phyloP scores from a whole-genome alignment of 805 yeast genomes.

The Kazachstania africana region DNA sequence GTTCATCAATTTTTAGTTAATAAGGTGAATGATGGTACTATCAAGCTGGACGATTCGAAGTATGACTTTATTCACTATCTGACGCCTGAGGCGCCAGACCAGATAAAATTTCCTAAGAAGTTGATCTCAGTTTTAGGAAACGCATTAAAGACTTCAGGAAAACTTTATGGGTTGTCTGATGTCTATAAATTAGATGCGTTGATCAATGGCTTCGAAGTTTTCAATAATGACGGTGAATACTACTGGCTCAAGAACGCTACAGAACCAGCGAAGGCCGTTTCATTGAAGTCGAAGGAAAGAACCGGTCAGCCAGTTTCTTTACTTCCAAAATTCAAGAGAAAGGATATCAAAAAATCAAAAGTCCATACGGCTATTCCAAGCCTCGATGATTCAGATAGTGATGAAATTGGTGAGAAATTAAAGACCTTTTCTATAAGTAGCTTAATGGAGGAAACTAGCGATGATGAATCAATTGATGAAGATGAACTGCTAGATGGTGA shows the following conservation, averaged over 20 bases:
- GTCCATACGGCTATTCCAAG: background rate
- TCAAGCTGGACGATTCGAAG: conserved; percentile 26
- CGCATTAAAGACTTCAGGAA: conserved; percentile 35
- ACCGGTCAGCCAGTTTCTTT: too few relatives aligned
- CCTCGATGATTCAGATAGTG: conserved; percentile 23
- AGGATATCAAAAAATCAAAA: conserved; percentile 5
- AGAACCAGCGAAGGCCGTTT: conserved; percentile 23
- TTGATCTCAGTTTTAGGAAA: conserved; percentile 31
- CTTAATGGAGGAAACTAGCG: conserved; percentile 38
- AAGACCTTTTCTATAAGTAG: conserved; percentile 35
- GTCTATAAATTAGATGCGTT: conserved; percentile 42
- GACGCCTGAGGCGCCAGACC: conserved; percentile 39
- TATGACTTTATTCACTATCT: conserved; percentile 40
- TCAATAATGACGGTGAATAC: conserved; percentile 21
- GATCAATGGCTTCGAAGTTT: conserved; percentile 45
- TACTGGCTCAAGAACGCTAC: conserved; percentile 47
- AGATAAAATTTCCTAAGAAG: conserved; percentile 35
- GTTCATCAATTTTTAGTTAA: conserved; percentile 45
- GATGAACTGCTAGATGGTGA: conserved; percentile 38
- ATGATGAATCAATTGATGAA: conserved; percentile 44
- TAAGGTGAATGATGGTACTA: conserved; percentile 40
- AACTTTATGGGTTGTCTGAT: conserved; percentile 39
- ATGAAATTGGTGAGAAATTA: conserved; percentile 32
- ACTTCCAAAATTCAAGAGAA: conserved; percentile 16
- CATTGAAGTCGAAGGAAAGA: conserved; percentile 16